These are phyloP conservation scores for Baorangia bicolor DNA, from an alignment of 768 basidiomycete species.

Conservation along the genomic window DNA sequence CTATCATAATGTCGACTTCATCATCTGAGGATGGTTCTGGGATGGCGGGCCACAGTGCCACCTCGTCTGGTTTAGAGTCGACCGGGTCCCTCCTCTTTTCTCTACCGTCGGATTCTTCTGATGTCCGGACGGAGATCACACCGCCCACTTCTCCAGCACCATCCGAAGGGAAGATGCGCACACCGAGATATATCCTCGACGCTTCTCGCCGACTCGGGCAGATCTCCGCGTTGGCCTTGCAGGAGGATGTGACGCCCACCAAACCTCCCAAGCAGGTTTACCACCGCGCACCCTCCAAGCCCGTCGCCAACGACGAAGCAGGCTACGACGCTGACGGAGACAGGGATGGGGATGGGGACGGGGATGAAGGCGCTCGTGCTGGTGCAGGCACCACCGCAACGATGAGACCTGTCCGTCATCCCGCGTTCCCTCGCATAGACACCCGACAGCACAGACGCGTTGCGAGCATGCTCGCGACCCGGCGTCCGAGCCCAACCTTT, in stretches of 20 bases:
- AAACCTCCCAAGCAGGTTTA: neutral
- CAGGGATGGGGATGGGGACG: neutral
- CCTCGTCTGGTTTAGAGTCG: slow-evolving; percentile 15
- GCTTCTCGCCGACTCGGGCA: slow-evolving; percentile 14
- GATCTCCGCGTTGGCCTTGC: neutral
- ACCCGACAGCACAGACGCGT: slow-evolving; percentile 27
- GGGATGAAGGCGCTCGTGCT: neutral
- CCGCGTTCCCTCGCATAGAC: slow-evolving; percentile 22
- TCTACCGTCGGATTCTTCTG: slow-evolving; percentile 13
- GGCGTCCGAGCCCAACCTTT: neutral
- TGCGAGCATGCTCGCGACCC: slow-evolving; percentile 23
- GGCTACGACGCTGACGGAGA: slow-evolving; percentile 29
- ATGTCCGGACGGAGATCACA: slow-evolving; percentile 19
- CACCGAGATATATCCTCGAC: slow-evolving; percentile 10
- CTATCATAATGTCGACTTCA: slow-evolving; percentile 10
- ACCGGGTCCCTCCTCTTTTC: slow-evolving; percentile 9
- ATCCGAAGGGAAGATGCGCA: slow-evolving; percentile 5
- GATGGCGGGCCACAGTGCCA: neutral
- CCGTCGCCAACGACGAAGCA: slow-evolving; percentile 13
- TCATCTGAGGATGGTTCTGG: slow-evolving; percentile 10
- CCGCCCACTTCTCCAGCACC: slow-evolving; percentile 19
- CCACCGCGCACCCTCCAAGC: neutral
- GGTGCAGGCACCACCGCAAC: neutral
- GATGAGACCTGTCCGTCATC: slow-evolving; percentile 3
- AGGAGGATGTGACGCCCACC: neutral